phyloP scores from a whole-genome alignment of 495 filamentous ascomycete genomes.

The Lasiosphaeris hirsuta region DNA sequence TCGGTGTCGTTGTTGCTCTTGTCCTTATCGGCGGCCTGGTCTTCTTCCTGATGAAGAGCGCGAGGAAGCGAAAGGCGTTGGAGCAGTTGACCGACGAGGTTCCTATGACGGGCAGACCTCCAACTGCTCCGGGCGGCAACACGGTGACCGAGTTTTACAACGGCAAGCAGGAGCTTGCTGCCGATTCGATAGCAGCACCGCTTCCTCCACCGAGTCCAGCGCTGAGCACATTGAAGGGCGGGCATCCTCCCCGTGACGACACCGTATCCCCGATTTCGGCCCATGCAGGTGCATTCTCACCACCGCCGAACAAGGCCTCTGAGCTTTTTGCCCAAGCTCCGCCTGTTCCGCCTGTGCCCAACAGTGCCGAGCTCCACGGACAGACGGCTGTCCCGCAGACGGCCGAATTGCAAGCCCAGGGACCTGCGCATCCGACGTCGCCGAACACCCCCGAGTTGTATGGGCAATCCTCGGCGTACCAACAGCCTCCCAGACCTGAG shows the following conservation, averaged over 20 bases:
- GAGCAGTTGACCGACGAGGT: constrained; percentile 10
- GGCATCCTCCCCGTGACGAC: constrained; percentile 17
- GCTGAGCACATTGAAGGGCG: constrained; percentile 28
- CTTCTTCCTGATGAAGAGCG: constrained; percentile 32
- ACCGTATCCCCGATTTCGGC: constrained; percentile 41
- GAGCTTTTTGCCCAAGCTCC: constrained; percentile 27
- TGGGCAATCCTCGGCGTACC: constrained; percentile 22
- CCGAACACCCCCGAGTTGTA: constrained; percentile 20
- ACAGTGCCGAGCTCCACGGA: constrained; percentile 31
- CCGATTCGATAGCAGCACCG: constrained; percentile 18
- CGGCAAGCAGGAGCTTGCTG: constrained; percentile 39
- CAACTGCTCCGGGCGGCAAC: not conserved
- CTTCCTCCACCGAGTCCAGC: constrained; percentile 27
- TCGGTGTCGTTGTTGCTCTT: constrained; percentile 33
- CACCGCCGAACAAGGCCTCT: constrained; percentile 21
- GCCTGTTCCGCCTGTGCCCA: constrained; percentile 14
- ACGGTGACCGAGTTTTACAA: constrained; percentile 1
- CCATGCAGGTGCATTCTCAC: constrained; percentile 18
- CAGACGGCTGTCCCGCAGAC: constrained; percentile 19
- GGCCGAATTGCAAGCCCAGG: constrained; percentile 20
- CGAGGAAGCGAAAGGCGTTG: constrained; percentile 7
- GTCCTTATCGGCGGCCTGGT: constrained; percentile 30
- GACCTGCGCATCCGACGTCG: constrained; percentile 10
- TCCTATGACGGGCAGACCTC: constrained; percentile 1
- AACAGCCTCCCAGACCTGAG: constrained; percentile 11